Evolutionary conservation across 805 yeast genomes (phyloP), one percentile per base, ranked within the genome.

Genomic region (Lipomyces spencermartinsiae): DNA sequence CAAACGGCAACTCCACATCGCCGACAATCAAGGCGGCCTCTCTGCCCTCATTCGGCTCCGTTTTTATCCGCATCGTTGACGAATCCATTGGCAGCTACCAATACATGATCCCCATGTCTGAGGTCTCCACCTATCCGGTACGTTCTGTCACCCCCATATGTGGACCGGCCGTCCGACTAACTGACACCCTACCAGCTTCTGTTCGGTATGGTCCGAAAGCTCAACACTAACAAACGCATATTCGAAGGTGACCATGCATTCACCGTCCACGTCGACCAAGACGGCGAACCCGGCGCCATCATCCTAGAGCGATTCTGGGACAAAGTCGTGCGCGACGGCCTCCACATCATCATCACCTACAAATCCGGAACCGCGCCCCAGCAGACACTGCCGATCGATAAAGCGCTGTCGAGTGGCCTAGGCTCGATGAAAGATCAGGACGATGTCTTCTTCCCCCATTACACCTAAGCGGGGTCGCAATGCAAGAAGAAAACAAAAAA

Each of bases 251-350:
- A 65, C 16, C 58, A 63, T 39, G 69, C 70, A 35, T 69, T 70
- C 63, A 37, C 67, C 34, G 68, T 70, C 57, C 67, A 69, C 59
- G 73, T 68, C 59, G 73, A 70, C 61, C 71, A 66, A 43, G 68
- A 63, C 59, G 73, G 73, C 59, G 29, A 25, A 6, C 66, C 71
- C 0, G 73, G 73, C 19, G 69, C 73, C 2, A 43, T 69, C 68
- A 69, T 70, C 54, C 69, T 70, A 58, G 71, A 70, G 62, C 65
- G 71, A 12, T 70, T 66, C 67, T 70, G 73, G 73, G 71, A 69
- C 51, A 59, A 61, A n/a, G 64, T 70, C 57, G 73, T 70, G 25
- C 68, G 73, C 57, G 73, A 70, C 60, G 73, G 73, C 33, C 63
- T 70, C 39, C 63, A 66, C 9, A 59, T 70, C 57, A 37, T 70